Percentiles rank a stretch among this genome's conserved stretches.
Evolutionary conservation across 805 yeast species (phyloP).

Genomic region (Barnettozyma siamensis): DNA sequence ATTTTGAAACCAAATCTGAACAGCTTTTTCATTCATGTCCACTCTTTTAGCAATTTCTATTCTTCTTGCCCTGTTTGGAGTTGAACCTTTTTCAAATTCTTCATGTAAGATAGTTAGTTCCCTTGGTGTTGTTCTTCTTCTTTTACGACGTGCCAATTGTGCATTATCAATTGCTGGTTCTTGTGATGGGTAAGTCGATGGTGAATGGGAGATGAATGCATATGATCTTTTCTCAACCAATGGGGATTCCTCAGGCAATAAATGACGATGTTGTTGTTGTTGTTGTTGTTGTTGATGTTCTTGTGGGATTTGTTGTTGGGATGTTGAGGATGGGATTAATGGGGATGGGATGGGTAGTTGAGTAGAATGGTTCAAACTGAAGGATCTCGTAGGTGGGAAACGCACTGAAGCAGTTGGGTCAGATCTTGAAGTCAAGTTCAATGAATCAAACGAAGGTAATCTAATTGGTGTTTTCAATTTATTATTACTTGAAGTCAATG

Average conservation of each 20-base stretch:
- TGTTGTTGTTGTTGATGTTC: constrained; percentile 8
- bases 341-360: too few relatives aligned
- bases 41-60: constrained; percentile 74
- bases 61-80: constrained; percentile 77
- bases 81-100: constrained; percentile 70
- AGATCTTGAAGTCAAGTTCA: constrained; percentile 15
- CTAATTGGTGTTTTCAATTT: constrained; percentile 21
- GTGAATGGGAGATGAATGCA: constrained; percentile 93
- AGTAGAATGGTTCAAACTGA: neutral
- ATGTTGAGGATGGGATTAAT: too few relatives aligned
- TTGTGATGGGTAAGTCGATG: constrained; percentile 75
- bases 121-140: constrained; percentile 89
- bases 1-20: constrained; percentile 98
- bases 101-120: constrained; percentile 77
- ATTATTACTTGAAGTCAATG: neutral
- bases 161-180: constrained; percentile 86
- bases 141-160: constrained; percentile 87
- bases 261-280: constrained; percentile 3
- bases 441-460: constrained; percentile 24
- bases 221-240: constrained; percentile 36
- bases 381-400: constrained; percentile 6
- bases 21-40: constrained; percentile 95
- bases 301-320: constrained; percentile 1
- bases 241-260: constrained; percentile 15
- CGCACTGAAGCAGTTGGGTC: neutral